These are phyloP conservation scores for Calonectria ilicicola DNA, from an alignment of 2,329 filamentous ascomycete species.

Conservation along the genomic window DNA sequence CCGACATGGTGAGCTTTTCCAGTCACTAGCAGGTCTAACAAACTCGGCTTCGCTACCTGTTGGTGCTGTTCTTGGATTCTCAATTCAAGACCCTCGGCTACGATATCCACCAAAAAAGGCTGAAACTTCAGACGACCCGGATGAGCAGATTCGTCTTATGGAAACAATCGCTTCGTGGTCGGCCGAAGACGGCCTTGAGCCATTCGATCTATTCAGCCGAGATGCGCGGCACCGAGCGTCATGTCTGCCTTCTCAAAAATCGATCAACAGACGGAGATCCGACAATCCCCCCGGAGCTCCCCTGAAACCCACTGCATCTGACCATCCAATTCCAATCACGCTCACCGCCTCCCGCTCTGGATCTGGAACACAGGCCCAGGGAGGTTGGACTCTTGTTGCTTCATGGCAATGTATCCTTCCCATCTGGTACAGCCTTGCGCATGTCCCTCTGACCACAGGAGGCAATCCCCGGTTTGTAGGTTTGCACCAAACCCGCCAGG, in stretches of 20 bases:
- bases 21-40: slow-evolving; percentile 67
- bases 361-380: slow-evolving; percentile 64
- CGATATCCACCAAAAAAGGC: slow-evolving; percentile 76
- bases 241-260: slow-evolving; percentile 79
- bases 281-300: slow-evolving; percentile 71
- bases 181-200: slow-evolving; percentile 62
- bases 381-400: slow-evolving; percentile 84
- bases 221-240: slow-evolving; percentile 73
- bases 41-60: slow-evolving; percentile 78
- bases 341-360: slow-evolving; percentile 71
- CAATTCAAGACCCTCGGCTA: slow-evolving; percentile 83
- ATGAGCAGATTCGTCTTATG: slow-evolving; percentile 59
- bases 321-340: slow-evolving; percentile 83
- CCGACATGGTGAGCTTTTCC: slow-evolving; percentile 62
- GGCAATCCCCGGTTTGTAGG: slow-evolving; percentile 88
- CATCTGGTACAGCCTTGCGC: slow-evolving; percentile 88
- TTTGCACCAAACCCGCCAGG: slow-evolving; percentile 81
- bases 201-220: slow-evolving; percentile 75
- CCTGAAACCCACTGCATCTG: slow-evolving; percentile 67
- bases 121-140: slow-evolving; percentile 53
- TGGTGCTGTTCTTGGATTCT: slow-evolving; percentile 79
- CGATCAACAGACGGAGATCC: slow-evolving; percentile 81
- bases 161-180: slow-evolving; percentile 76
- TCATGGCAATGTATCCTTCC: slow-evolving; percentile 91
- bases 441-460: slow-evolving; percentile 82